Conservation (phyloP, 768 basidiomycete genomes). For the Phanerochaete sordida region DNA sequence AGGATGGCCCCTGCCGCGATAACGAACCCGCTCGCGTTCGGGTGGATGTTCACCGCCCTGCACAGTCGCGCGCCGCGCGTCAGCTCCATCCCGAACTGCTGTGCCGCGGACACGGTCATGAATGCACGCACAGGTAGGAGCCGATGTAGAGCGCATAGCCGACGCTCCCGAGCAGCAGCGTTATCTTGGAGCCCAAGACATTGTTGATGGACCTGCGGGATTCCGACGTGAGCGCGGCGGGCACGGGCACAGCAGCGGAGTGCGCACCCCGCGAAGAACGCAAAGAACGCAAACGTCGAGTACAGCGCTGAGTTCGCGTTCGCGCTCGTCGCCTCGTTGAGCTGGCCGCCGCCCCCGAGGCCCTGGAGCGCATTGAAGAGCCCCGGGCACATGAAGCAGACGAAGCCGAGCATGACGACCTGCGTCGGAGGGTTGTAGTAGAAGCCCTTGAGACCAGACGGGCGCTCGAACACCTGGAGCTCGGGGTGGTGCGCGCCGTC, state of each 20-base stretch:
- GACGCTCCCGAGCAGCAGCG: conserved; percentile 67
- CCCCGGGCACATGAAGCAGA: conserved; percentile 59
- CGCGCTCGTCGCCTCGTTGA: conserved; percentile 60
- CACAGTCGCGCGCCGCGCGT: neutral
- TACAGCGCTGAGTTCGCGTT: conserved; percentile 73
- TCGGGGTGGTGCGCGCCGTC: conserved; percentile 8
- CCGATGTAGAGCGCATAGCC: conserved; percentile 67
- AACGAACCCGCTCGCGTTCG: conserved; percentile 56
- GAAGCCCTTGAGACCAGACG: conserved; percentile 47
- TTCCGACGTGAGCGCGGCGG: conserved; percentile 1
- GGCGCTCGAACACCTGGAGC: conserved; percentile 39
- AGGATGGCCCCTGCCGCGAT: conserved; percentile 70
- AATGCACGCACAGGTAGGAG: neutral
- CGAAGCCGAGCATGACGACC: conserved; percentile 61
- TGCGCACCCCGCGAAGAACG: conserved; percentile 70
- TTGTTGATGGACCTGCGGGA: conserved; percentile 71
- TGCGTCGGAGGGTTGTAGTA: conserved; percentile 61
- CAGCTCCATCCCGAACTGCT: too few species aligned
- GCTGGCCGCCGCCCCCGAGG: conserved; percentile 75
- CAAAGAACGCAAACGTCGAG: conserved; percentile 54
- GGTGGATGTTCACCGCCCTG: conserved; percentile 54
- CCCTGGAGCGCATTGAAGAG: conserved; percentile 80
- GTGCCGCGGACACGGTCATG: too few species aligned
- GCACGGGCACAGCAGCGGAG: neutral
- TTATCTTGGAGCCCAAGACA: conserved; percentile 69